Conservation (phyloP, 2,329 filamentous ascomycete species). For the Fusarium mundagurra region DNA sequence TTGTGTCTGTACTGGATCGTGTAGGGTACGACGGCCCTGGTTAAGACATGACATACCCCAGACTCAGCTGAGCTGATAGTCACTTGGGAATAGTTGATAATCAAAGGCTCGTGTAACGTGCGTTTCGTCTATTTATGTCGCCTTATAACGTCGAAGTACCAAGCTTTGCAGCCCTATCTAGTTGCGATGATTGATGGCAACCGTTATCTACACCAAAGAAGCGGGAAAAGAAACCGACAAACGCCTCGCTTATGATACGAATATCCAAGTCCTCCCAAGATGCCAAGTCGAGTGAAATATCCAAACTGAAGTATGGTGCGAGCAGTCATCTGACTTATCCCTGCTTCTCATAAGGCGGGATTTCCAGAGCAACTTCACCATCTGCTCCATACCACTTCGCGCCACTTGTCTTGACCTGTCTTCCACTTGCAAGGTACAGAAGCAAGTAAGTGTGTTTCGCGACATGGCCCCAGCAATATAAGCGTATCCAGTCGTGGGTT, state of each 20-base stretch:
- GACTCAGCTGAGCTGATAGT: slow-evolving; percentile 3
- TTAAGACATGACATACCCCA: background rate
- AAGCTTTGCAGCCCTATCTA: background rate
- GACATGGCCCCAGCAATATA: slow-evolving; percentile 84
- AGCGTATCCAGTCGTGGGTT: slow-evolving; percentile 60
- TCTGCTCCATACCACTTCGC: slow-evolving; percentile 74
- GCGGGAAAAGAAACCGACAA: background rate
- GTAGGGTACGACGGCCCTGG: slow-evolving; percentile 3
- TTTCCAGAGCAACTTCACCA: slow-evolving; percentile 61
- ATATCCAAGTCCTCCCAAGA: background rate
- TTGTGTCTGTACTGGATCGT: slow-evolving; percentile 14
- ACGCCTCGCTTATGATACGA: slow-evolving; percentile 29
- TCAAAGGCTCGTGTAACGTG: background rate
- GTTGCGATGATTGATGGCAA: background rate
- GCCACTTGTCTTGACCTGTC: slow-evolving; percentile 66
- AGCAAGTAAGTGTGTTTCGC: slow-evolving; percentile 78
- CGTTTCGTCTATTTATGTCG: background rate
- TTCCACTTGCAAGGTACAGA: slow-evolving; percentile 76
- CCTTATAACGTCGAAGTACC: background rate
- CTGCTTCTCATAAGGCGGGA: slow-evolving; percentile 41
- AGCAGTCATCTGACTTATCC: background rate
- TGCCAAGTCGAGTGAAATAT: background rate
- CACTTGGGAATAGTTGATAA: background rate
- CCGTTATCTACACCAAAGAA: background rate
- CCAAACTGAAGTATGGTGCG: background rate